Evolutionary conservation across 208 protist species (phyloP).

Genomic region (Trypanosoma melophagium): DNA sequence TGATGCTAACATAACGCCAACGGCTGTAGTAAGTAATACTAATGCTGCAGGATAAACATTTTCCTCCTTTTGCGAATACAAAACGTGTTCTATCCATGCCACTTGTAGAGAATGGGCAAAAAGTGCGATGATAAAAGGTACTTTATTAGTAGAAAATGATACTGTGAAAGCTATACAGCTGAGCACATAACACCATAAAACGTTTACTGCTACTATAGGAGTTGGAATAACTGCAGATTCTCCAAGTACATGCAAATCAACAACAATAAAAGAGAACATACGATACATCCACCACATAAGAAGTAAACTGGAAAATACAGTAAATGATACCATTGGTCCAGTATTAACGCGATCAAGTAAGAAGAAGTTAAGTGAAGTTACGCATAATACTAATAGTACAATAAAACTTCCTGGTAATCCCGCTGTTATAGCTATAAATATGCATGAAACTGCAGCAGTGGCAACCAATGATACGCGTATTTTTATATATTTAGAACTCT

Average conservation of each 20-base stretch:
- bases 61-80: conserved; percentile 85
- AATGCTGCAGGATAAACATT: conserved; percentile 73
- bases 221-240: conserved; percentile 66
- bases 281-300: conserved; percentile 90
- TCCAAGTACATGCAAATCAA: conserved; percentile 80
- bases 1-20: conserved; percentile 55
- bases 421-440: conserved; percentile 46
- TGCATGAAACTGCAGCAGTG: conserved; percentile 35
- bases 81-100: conserved; percentile 80
- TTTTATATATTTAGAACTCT: conserved; percentile 18
- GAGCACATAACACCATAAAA: conserved; percentile 81
- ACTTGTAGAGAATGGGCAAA: conserved; percentile 72
- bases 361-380: conserved; percentile 71
- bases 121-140: conserved; percentile 45
- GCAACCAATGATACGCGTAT: conserved; percentile 37
- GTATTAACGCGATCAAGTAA: conserved; percentile 69
- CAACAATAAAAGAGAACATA: conserved; percentile 85
- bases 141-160: conserved; percentile 64
- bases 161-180: conserved; percentile 75
- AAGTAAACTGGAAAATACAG: conserved; percentile 70
- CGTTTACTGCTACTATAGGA: conserved; percentile 52
- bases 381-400: conserved; percentile 47
- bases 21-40: conserved; percentile 61
- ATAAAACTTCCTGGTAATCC: conserved; percentile 62
- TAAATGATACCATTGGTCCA: conserved; percentile 73